phyloP scores from a whole-genome alignment of 805 yeast species.

The Metschnikowia cerradonensis region DNA sequence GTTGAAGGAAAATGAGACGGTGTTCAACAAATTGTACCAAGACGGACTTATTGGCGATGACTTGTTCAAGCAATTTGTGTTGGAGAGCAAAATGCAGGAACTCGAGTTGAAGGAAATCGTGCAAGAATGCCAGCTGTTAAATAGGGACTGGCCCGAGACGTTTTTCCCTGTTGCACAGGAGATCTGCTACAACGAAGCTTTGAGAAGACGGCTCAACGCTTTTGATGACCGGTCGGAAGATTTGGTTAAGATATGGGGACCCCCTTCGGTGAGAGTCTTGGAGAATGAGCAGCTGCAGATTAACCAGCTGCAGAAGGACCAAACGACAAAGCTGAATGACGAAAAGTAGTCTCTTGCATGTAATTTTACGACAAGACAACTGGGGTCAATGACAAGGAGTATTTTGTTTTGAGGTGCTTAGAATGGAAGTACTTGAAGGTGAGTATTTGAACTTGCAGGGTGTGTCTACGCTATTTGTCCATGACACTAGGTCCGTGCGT shows the following conservation, averaged over 20 bases:
- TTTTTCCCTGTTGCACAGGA: conserved; percentile 81
- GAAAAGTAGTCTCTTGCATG: too few species aligned
- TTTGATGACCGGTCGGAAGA: conserved; percentile 38
- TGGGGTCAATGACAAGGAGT: too few species aligned
- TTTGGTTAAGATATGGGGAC: conserved; percentile 32
- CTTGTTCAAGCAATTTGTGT: conserved; percentile 70
- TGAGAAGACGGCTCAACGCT: conserved; percentile 64
- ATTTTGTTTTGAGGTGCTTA: too few species aligned
- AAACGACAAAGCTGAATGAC: too few species aligned
- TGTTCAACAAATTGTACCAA: conserved; percentile 69
- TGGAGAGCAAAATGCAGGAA: conserved; percentile 75
- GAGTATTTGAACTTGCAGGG: too few species aligned
- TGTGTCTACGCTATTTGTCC: not conserved
- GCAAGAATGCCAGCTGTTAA: conserved; percentile 65
- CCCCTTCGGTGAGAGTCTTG: too few species aligned
- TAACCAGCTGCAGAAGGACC: too few species aligned
- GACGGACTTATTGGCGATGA: conserved; percentile 91
- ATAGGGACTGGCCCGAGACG: conserved; percentile 75
- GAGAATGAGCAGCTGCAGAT: too few species aligned
- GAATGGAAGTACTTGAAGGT: too few species aligned
- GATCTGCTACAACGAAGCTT: conserved; percentile 86
- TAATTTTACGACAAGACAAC: too few species aligned
- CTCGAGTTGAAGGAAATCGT: conserved; percentile 75
- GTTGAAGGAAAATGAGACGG: conserved; percentile 72
- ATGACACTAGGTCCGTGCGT: not conserved